Percentiles rank a stretch among this genome's conserved stretches.
Conservation (phyloP, 208 protist species). For the Leishmania braziliensis region DNA sequence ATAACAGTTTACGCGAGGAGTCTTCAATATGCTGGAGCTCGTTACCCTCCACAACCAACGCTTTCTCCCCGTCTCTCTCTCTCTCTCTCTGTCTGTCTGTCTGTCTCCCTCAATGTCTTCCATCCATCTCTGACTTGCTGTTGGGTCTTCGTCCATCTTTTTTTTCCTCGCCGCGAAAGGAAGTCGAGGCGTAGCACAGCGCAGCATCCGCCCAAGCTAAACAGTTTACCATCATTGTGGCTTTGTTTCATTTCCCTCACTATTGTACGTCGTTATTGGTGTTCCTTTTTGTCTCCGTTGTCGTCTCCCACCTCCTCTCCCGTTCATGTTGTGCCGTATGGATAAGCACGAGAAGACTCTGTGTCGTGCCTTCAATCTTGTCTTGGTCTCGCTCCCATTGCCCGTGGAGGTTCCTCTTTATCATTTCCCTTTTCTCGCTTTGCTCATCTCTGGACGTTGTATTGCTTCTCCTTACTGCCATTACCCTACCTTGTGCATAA, state of each 20-base stretch:
- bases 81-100: neutral
- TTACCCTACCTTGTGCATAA: neutral
- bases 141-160: neutral
- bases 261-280: neutral
- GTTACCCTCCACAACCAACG: neutral
- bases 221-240: slow-evolving; percentile 4
- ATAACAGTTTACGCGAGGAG: neutral
- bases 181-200: neutral
- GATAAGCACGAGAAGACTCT: neutral
- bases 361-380: neutral
- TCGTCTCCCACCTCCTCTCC: neutral
- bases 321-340: neutral
- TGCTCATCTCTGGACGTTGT: neutral
- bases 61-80: neutral
- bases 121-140: neutral
- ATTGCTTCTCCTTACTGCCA: neutral
- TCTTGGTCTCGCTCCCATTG: neutral
- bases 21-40: neutral
- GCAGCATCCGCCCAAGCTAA: neutral
- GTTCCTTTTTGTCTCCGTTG: neutral
- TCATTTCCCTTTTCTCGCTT: neutral
- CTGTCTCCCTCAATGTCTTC: neutral
- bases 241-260: slow-evolving; percentile 7
- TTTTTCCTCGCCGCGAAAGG: neutral
- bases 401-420: neutral